Evolutionary conservation across 345 rosid species (phyloP).

Genomic region (Limnanthes douglasii): DNA sequence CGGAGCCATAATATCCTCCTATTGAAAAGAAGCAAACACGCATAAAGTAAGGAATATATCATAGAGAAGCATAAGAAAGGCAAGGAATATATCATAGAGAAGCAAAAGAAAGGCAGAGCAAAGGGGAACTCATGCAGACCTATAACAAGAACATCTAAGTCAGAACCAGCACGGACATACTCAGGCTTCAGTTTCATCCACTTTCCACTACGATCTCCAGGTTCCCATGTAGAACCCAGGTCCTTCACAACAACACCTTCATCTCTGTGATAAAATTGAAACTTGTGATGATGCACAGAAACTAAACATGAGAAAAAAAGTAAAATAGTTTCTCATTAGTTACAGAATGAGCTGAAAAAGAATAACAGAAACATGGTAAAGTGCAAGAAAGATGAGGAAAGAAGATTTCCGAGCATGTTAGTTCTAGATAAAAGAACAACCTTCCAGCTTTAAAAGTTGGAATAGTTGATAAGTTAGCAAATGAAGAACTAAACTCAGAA

Average conservation of each 20-base stretch:
- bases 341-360: too few relatives aligned
- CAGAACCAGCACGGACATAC: constrained; percentile 71
- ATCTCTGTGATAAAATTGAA: constrained; percentile 62
- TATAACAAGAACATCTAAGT: constrained; percentile 83
- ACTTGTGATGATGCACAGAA: too few relatives aligned
- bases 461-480: neutral
- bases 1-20: constrained; percentile 99
- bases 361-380: too few relatives aligned
- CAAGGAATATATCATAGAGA: neutral
- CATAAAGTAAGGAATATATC: too few relatives aligned
- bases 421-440: too few relatives aligned
- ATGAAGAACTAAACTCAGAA: neutral
- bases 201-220: constrained; percentile 93
- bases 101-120: constrained; percentile 2
- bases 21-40: too few relatives aligned
- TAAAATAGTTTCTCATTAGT: too few relatives aligned
- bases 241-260: constrained; percentile 88
- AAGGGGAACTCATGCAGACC: constrained; percentile 40
- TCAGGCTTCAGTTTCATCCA: constrained; percentile 98
- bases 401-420: too few relatives aligned
- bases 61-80: constrained; percentile 4
- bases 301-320: neutral
- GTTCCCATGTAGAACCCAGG: constrained; percentile 94
- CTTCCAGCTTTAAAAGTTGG: too few relatives aligned
- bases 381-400: too few relatives aligned